Conservation (phyloP, 208 protist genomes). For the Histomonas meleagridis region DNA sequence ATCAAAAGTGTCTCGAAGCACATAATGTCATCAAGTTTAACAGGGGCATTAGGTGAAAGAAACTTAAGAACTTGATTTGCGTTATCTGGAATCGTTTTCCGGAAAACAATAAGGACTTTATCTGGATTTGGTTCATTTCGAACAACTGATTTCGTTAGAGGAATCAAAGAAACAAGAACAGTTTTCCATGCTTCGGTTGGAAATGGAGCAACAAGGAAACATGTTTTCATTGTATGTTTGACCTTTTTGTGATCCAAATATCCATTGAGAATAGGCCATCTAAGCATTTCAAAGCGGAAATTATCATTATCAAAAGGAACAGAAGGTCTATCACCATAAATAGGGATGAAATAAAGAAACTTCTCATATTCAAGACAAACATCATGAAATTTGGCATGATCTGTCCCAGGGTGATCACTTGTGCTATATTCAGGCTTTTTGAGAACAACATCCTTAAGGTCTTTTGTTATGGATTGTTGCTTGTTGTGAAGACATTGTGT, state of each 20-base stretch:
- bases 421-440: neutral
- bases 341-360: neutral
- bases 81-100: neutral
- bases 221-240: too few relatives aligned
- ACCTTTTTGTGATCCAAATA: constrained; percentile 2
- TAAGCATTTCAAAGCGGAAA: neutral
- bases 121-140: neutral
- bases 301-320: neutral
- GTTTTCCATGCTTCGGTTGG: neutral
- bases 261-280: neutral
- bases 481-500: neutral
- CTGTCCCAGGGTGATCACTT: neutral
- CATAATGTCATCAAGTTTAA: constrained; percentile 8
- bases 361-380: constrained; percentile 28
- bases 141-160: neutral
- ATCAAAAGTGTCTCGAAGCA: neutral
- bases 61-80: neutral
- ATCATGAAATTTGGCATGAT: neutral
- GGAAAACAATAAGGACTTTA: neutral
- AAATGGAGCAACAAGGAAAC: neutral
- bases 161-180: neutral
- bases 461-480: neutral
- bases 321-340: neutral
- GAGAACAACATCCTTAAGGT: neutral
- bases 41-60: neutral